Evolutionary conservation across 2,329 filamentous ascomycete species (phyloP).

Genomic region (Sporothrix brasiliensis): DNA sequence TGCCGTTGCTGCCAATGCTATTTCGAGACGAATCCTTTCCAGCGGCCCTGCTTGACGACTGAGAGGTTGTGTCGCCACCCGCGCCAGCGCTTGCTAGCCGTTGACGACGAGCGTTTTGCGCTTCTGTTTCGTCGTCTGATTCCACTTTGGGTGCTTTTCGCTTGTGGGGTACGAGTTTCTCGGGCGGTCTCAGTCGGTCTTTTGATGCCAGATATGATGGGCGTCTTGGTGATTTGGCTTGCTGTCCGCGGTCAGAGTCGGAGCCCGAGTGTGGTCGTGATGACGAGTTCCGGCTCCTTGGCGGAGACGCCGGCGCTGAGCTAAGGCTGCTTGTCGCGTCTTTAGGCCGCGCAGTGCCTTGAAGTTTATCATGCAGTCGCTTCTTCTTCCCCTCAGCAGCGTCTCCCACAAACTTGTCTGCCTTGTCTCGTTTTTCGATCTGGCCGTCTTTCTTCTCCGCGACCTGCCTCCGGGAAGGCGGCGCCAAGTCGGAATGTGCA

Average conservation of each 20-base stretch:
- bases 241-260: slow-evolving; percentile 57
- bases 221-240: slow-evolving; percentile 48
- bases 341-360: slow-evolving; percentile 44
- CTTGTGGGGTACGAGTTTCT: slow-evolving; percentile 55
- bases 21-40: slow-evolving; percentile 34
- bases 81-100: slow-evolving; percentile 52
- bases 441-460: slow-evolving; percentile 37
- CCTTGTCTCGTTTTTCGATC: slow-evolving; percentile 27
- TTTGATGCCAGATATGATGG: slow-evolving; percentile 45
- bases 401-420: slow-evolving; percentile 35
- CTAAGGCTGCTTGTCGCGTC: slow-evolving; percentile 61
- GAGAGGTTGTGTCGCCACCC: slow-evolving; percentile 40
- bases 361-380: slow-evolving; percentile 48
- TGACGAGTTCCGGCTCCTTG: slow-evolving; percentile 47
- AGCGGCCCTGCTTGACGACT: slow-evolving; percentile 14
- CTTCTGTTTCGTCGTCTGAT: slow-evolving; percentile 61
- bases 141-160: slow-evolving; percentile 58
- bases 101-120: slow-evolving; percentile 57
- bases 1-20: slow-evolving; percentile 32
- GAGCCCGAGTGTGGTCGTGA: slow-evolving; percentile 53
- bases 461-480: slow-evolving; percentile 28
- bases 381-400: slow-evolving; percentile 53
- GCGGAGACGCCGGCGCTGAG: slow-evolving; percentile 61
- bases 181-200: slow-evolving; percentile 50
- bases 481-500: neutral